These are phyloP conservation scores for Lasiodiplodia hormozganensis DNA, from an alignment of 2,329 filamentous ascomycete species.

Conservation along the genomic window DNA sequence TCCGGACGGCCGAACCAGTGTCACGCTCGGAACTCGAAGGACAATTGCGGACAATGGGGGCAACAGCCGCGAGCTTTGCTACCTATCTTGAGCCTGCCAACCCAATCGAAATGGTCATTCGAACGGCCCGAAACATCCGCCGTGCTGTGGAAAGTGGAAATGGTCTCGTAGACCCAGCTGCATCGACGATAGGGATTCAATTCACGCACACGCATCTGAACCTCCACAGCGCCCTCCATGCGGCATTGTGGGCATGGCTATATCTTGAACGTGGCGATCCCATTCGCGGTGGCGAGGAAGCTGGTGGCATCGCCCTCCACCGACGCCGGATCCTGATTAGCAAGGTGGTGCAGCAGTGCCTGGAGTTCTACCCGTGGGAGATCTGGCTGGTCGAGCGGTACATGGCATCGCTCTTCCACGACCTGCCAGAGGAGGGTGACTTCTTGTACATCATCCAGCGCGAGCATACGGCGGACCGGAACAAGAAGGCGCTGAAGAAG, in stretches of 20 bases:
- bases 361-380: slow-evolving; percentile 73
- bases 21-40: slow-evolving; percentile 63
- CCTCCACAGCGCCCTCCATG: slow-evolving; percentile 70
- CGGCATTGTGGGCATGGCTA: slow-evolving; percentile 72
- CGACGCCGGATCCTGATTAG: slow-evolving; percentile 65
- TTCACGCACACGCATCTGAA: slow-evolving; percentile 44
- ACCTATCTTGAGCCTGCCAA: slow-evolving; percentile 70
- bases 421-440: slow-evolving; percentile 60
- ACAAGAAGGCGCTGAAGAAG: slow-evolving; percentile 62
- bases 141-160: slow-evolving; percentile 64
- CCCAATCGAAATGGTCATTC: slow-evolving; percentile 72
- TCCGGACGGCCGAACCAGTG: slow-evolving; percentile 72
- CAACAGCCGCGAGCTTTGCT: slow-evolving; percentile 45
- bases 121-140: slow-evolving; percentile 82
- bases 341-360: slow-evolving; percentile 69
- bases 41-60: slow-evolving; percentile 64
- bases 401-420: slow-evolving; percentile 66
- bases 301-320: slow-evolving; percentile 34
- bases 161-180: neutral
- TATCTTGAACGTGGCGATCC: slow-evolving; percentile 46
- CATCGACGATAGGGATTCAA: slow-evolving; percentile 11
- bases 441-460: slow-evolving; percentile 64
- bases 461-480: slow-evolving; percentile 32
- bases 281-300: slow-evolving; percentile 27
- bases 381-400: slow-evolving; percentile 73